Conservation (phyloP, 2,329 filamentous ascomycete species). For the Penicillium corylophilum region DNA sequence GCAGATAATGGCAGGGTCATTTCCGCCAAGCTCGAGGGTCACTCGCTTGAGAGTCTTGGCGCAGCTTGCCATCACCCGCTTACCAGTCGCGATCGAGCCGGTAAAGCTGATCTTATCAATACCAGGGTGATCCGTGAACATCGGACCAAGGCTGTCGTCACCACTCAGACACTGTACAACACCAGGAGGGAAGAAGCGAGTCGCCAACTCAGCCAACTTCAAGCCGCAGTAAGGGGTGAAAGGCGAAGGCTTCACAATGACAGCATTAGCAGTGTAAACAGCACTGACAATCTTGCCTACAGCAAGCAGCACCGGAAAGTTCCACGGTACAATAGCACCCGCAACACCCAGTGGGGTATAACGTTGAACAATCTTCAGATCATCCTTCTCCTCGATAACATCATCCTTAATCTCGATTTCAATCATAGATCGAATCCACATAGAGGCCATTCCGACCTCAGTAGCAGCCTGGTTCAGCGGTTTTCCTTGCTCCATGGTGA, state of each 20-base stretch:
- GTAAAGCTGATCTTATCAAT: constrained; percentile 62
- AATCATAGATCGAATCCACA: constrained; percentile 22
- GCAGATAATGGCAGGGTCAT: constrained; percentile 56
- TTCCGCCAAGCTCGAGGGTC: constrained; percentile 56
- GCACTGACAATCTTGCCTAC: constrained; percentile 53
- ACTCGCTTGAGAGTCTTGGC: constrained; percentile 55
- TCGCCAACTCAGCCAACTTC: constrained; percentile 53
- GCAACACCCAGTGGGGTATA: constrained; percentile 43
- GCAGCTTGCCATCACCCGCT: constrained; percentile 51
- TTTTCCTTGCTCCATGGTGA: constrained; percentile 47
- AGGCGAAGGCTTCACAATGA: constrained; percentile 56
- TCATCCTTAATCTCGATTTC: constrained; percentile 46
- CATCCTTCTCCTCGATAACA: constrained; percentile 50
- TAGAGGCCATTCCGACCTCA: constrained; percentile 29
- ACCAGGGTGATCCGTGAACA: constrained; percentile 54
- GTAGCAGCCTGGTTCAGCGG: constrained; percentile 29
- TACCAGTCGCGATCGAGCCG: constrained; percentile 54
- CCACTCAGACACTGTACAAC: constrained; percentile 58
- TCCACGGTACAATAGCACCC: constrained; percentile 62
- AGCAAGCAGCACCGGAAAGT: constrained; percentile 48
- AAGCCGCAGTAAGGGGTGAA: constrained; percentile 55
- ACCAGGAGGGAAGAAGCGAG: constrained; percentile 54
- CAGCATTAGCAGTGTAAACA: constrained; percentile 53
- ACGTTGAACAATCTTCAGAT: constrained; percentile 32
- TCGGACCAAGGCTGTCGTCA: constrained; percentile 54